These are phyloP conservation scores for Eremochloa ophiuroides DNA, from an alignment of 176 grass and related monocot genomes.

Conservation along the genomic window DNA sequence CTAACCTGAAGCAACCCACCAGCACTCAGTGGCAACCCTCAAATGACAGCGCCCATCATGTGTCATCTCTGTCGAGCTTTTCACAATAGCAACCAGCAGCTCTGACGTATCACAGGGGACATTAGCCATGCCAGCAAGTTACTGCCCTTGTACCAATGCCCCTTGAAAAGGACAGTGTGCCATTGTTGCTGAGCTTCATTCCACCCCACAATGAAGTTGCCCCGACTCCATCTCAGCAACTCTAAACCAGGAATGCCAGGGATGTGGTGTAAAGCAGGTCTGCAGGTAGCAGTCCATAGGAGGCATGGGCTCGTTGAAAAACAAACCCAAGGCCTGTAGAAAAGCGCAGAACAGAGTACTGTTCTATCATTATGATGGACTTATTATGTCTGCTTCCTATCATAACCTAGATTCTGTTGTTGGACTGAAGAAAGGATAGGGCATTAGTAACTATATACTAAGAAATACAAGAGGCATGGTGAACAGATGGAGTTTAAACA, in stretches of 20 bases:
- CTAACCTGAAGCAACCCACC: background rate
- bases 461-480: background rate
- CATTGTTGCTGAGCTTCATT: background rate
- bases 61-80: background rate
- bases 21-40: background rate
- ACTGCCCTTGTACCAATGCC: too few relatives aligned
- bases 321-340: too few relatives aligned
- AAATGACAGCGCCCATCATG: background rate
- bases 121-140: too few relatives aligned
- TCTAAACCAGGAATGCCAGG: background rate
- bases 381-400: too few relatives aligned
- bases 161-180: background rate
- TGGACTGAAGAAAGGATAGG: too few relatives aligned
- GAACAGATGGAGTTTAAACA: background rate
- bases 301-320: background rate
- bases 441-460: too few relatives aligned
- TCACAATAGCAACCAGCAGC: too few relatives aligned
- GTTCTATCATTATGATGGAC: too few relatives aligned
- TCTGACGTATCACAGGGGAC: too few relatives aligned
- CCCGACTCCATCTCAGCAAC: background rate
- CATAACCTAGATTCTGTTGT: too few relatives aligned
- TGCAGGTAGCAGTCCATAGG: background rate
- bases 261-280: background rate
- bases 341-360: too few relatives aligned
- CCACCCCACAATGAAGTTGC: background rate